Conservation (phyloP, 768 basidiomycete species). For the Russula emetica region DNA sequence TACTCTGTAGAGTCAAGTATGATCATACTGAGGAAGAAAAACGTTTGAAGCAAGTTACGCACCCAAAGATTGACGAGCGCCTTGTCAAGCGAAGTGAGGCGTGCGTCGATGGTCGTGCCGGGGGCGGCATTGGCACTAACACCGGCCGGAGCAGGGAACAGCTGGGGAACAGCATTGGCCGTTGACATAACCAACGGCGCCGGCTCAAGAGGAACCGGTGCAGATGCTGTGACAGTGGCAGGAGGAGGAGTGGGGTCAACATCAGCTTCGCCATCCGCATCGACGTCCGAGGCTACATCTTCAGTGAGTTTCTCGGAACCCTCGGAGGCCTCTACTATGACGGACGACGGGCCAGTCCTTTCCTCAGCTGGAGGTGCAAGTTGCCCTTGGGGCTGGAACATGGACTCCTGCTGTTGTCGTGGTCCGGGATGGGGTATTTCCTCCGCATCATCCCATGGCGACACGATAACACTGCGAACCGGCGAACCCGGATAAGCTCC, state of each 20-base stretch:
- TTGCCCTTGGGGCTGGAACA: background rate
- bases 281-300: conserved; percentile 21
- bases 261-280: conserved; percentile 23
- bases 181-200: background rate
- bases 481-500: conserved; percentile 44
- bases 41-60: background rate
- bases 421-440: background rate
- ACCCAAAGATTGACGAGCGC: conserved; percentile 29
- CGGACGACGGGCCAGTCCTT: conserved; percentile 7
- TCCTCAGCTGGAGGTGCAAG: background rate
- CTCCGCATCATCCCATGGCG: conserved; percentile 13
- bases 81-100: conserved; percentile 25
- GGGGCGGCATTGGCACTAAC: background rate
- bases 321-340: conserved; percentile 22
- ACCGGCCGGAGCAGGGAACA: conserved; percentile 3
- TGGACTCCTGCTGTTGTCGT: background rate
- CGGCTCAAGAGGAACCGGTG: background rate
- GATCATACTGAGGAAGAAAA: background rate
- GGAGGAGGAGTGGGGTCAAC: conserved; percentile 1
- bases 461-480: conserved; percentile 33
- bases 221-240: background rate
- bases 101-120: conserved; percentile 11
- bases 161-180: background rate
- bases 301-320: conserved; percentile 15
- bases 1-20: conserved; percentile 12